phyloP scores from a whole-genome alignment of 495 filamentous ascomycete genomes.

The Tuber indicum region DNA sequence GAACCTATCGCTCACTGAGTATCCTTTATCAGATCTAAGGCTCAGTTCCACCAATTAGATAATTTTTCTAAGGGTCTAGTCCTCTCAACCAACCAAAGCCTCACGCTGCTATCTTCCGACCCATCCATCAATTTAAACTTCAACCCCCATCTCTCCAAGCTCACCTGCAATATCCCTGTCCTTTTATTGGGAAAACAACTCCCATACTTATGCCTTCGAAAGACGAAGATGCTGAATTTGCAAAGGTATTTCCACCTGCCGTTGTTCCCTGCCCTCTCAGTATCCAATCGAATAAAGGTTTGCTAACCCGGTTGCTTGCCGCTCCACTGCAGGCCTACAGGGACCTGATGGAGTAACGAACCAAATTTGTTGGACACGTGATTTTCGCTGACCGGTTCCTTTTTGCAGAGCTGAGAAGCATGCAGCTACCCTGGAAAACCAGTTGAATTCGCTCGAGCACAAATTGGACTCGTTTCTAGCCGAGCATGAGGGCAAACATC shows the following conservation, averaged over 20 bases:
- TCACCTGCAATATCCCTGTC: neutral
- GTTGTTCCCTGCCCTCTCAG: neutral
- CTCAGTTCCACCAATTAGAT: neutral
- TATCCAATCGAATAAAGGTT: neutral
- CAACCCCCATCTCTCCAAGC: neutral
- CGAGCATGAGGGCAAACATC: slow-evolving; percentile 47
- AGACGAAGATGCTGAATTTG: slow-evolving; percentile 29
- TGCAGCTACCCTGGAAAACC: slow-evolving; percentile 30
- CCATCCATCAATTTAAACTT: neutral
- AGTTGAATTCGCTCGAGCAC: slow-evolving; percentile 31
- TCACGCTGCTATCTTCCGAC: neutral
- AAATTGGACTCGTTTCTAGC: slow-evolving; percentile 35
- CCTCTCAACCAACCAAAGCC: neutral
- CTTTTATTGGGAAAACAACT: neutral
- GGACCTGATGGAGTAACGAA: slow-evolving; percentile 32
- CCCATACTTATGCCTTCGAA: slow-evolving; percentile 25
- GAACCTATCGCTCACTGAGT: neutral
- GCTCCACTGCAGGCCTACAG: slow-evolving; percentile 24
- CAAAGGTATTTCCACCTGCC: slow-evolving; percentile 21
- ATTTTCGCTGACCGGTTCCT: slow-evolving; percentile 12
- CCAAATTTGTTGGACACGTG: neutral
- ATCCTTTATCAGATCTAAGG: neutral
- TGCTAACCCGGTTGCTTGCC: slow-evolving; percentile 10
- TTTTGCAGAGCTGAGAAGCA: slow-evolving; percentile 32
- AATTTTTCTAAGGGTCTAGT: neutral